Percentiles rank a stretch among this genome's conserved stretches.
Evolutionary conservation across 1,139 yeast species (phyloP).

Genomic region (Tardiomyces depauwii): DNA sequence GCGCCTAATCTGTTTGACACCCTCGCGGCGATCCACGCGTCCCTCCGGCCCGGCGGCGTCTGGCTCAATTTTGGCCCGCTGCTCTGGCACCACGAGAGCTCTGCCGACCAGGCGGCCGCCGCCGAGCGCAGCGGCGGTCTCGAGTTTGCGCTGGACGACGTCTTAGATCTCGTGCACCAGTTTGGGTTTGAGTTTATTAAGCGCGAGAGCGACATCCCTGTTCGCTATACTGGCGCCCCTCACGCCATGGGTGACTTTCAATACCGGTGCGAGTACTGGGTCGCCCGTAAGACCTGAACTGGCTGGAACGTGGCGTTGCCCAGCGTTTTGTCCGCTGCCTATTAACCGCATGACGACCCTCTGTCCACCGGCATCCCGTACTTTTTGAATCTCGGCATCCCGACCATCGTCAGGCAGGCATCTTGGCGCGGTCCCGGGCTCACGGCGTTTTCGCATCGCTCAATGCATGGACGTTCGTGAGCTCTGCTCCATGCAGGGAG

Average conservation of each 20-base stretch:
- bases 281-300: constrained; percentile 30
- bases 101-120: constrained; percentile 15
- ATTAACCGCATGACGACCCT: too few relatives aligned
- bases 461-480: too few relatives aligned
- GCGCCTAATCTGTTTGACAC: constrained; percentile 65
- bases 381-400: too few relatives aligned
- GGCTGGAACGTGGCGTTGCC: too few relatives aligned
- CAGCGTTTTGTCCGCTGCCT: too few relatives aligned
- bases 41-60: constrained; percentile 42
- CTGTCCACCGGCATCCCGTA: too few relatives aligned
- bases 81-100: constrained; percentile 71
- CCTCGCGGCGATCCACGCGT: constrained; percentile 43
- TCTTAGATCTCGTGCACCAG: constrained; percentile 36
- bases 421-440: too few relatives aligned
- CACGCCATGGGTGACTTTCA: constrained; percentile 44
- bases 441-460: too few relatives aligned
- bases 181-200: constrained; percentile 46
- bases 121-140: constrained; percentile 38
- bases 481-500: too few relatives aligned
- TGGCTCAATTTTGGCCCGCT: constrained; percentile 88
- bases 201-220: constrained; percentile 34
- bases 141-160: constrained; percentile 54
- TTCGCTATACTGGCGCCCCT: constrained; percentile 47
- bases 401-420: too few relatives aligned
- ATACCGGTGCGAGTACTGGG: constrained; percentile 67